Evolutionary conservation across 140 eudicot genomes (phyloP).

Genomic region (Stevia rebaudiana): DNA sequence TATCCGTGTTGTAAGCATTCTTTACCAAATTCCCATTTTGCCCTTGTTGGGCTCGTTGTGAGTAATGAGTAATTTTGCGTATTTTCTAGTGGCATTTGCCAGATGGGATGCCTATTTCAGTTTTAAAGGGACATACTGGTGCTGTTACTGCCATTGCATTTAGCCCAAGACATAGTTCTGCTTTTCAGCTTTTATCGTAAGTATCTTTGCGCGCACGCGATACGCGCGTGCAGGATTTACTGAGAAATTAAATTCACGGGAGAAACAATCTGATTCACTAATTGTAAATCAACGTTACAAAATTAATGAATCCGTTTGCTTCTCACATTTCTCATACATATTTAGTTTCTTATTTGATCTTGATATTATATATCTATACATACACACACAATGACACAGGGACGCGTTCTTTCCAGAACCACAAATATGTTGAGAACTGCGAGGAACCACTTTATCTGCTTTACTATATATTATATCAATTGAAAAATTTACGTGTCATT

Average conservation of each 20-base stretch:
- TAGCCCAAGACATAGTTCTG: conserved; percentile 56
- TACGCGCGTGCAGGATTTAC: neutral
- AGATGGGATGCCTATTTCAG: conserved; percentile 84
- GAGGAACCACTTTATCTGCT: too few relatives aligned
- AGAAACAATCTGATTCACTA: too few relatives aligned
- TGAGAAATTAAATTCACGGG: neutral
- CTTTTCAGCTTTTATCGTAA: conserved; percentile 92
- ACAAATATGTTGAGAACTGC: too few relatives aligned
- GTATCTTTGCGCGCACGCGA: conserved; percentile 15
- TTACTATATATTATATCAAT: too few relatives aligned
- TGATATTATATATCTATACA: neutral
- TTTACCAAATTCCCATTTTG: conserved; percentile 1
- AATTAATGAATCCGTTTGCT: neutral
- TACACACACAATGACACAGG: neutral
- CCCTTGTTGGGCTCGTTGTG: neutral
- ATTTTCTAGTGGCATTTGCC: conserved; percentile 93
- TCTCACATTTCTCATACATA: too few relatives aligned
- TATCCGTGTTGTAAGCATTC: conserved; percentile 85
- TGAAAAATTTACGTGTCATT: too few relatives aligned
- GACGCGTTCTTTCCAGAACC: too few relatives aligned
- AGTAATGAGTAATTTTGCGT: conserved; percentile 15
- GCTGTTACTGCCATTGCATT: conserved; percentile 98
- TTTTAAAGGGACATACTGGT: conserved; percentile 80
- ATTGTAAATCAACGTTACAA: neutral
- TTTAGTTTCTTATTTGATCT: too few relatives aligned